Conservation (phyloP, 371 early-diverging fungal species). For the Phascolomyces articulosus region DNA sequence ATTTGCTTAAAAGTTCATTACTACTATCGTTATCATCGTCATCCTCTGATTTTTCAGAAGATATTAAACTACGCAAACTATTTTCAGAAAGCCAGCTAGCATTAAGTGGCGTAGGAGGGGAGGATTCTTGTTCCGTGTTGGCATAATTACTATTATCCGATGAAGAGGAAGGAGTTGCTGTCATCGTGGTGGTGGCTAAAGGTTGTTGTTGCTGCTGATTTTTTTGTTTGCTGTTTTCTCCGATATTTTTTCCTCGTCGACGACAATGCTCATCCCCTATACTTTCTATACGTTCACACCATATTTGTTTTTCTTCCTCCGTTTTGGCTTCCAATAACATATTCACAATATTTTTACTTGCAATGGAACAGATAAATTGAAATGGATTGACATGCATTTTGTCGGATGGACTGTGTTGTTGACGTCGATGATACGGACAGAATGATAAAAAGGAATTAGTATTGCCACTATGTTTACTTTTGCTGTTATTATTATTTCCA, state of each 20-base stretch:
- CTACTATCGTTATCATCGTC: neutral
- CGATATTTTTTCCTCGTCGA: neutral
- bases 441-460: neutral
- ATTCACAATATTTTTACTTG: conserved; percentile 24
- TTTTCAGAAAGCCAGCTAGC: neutral
- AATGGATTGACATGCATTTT: conserved; percentile 19
- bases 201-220: neutral
- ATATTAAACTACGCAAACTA: neutral
- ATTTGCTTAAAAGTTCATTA: neutral
- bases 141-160: neutral
- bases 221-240: neutral
- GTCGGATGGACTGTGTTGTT: neutral
- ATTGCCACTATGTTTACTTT: too few species aligned
- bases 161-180: neutral
- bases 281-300: conserved; percentile 33
- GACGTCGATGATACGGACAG: neutral
- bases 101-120: neutral
- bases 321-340: conserved; percentile 31
- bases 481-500: neutral
- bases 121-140: neutral
- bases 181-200: neutral
- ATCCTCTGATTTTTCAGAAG: neutral
- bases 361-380: conserved; percentile 38
- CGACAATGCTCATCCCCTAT: conserved; percentile 23
- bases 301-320: conserved; percentile 26